A percentile compares a stretch with the other conserved stretches of the same genome.
Conservation (phyloP, 345 rosid genomes). For the Kernera saxatilis region DNA sequence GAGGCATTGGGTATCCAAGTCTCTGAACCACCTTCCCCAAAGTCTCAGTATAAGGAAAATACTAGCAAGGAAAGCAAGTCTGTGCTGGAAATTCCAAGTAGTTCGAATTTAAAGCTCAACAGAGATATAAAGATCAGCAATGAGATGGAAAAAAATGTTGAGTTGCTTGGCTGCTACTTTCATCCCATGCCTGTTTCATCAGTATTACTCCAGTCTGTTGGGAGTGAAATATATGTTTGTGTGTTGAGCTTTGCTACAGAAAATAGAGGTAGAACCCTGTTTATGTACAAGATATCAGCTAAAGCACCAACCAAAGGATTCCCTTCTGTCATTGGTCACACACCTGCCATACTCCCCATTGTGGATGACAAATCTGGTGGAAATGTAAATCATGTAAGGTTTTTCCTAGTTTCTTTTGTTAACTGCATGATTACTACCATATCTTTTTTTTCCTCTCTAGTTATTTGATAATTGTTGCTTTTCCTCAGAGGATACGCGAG, state of each 20-base stretch:
- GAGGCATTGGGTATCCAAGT: slow-evolving; percentile 30
- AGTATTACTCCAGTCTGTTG: slow-evolving; percentile 44
- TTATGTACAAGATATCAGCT: slow-evolving; percentile 54
- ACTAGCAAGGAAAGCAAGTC: slow-evolving; percentile 22
- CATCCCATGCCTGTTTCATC: slow-evolving; percentile 60
- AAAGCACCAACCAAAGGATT: slow-evolving; percentile 49
- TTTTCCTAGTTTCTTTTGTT: background rate
- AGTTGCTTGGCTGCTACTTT: slow-evolving; percentile 72
- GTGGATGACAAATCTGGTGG: slow-evolving; percentile 36
- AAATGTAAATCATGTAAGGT: slow-evolving; percentile 34
- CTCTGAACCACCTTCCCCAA: slow-evolving; percentile 28
- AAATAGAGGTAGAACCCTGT: slow-evolving; percentile 45
- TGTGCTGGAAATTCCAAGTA: slow-evolving; percentile 28
- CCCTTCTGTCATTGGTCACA: slow-evolving; percentile 71
- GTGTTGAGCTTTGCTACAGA: slow-evolving; percentile 48
- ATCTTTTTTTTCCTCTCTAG: background rate
- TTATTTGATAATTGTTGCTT: slow-evolving; percentile 6
- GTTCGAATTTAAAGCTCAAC: slow-evolving; percentile 31
- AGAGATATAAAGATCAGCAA: slow-evolving; percentile 35
- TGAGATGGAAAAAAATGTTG: slow-evolving; percentile 44
- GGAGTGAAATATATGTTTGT: slow-evolving; percentile 53
- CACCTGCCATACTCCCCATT: slow-evolving; percentile 45
- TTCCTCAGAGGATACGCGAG: slow-evolving; percentile 52
- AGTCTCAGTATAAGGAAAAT: slow-evolving; percentile 15
- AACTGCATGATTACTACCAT: background rate